Percentiles rank a stretch among this genome's conserved stretches.
phyloP scores from a whole-genome alignment of 306 rosid genomes.

The Arachis hypogaea region DNA sequence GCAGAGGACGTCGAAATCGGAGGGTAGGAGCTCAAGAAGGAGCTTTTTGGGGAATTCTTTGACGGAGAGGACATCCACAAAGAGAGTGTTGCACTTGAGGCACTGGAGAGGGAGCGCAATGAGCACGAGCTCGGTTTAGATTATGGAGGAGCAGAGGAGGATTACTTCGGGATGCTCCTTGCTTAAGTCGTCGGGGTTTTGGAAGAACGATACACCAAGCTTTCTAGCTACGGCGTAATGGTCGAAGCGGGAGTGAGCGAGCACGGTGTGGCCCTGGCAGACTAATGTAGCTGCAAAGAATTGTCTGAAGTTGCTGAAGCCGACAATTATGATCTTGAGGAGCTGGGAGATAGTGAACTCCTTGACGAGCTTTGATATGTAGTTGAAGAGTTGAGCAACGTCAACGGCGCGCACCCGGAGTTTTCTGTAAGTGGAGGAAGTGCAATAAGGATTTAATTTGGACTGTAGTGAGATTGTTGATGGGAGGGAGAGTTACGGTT shows the following conservation, averaged over 20 bases:
- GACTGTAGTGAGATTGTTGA: no score
- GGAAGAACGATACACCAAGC: slow-evolving; percentile 61
- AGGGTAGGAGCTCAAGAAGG: slow-evolving; percentile 52
- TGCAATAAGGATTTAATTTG: no score
- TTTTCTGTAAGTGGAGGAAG: no score
- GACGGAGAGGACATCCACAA: slow-evolving; percentile 82
- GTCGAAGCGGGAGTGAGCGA: slow-evolving; percentile 75
- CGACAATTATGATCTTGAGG: slow-evolving; percentile 70
- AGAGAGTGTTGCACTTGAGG: slow-evolving; percentile 67
- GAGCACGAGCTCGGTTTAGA: slow-evolving; percentile 63
- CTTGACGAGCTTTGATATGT: no score
- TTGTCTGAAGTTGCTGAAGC: slow-evolving; percentile 34
- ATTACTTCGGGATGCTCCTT: slow-evolving; percentile 36
- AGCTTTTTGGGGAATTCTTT: slow-evolving; percentile 71
- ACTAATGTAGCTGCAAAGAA: no score
- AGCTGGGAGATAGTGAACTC: slow-evolving; percentile 36
- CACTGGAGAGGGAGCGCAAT: slow-evolving; percentile 67
- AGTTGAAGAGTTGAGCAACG: no score
- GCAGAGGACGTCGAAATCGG: not conserved
- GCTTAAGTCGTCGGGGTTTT: slow-evolving; percentile 71
- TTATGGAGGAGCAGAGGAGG: slow-evolving; percentile 69
- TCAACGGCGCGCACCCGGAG: no score
- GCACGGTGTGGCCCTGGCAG: not conserved
- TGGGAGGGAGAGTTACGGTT: no score
- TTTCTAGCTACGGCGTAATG: slow-evolving; percentile 47